These are phyloP conservation scores for Eleusine coracana DNA, from an alignment of 176 grass and related monocot genomes.

Conservation along the genomic window DNA sequence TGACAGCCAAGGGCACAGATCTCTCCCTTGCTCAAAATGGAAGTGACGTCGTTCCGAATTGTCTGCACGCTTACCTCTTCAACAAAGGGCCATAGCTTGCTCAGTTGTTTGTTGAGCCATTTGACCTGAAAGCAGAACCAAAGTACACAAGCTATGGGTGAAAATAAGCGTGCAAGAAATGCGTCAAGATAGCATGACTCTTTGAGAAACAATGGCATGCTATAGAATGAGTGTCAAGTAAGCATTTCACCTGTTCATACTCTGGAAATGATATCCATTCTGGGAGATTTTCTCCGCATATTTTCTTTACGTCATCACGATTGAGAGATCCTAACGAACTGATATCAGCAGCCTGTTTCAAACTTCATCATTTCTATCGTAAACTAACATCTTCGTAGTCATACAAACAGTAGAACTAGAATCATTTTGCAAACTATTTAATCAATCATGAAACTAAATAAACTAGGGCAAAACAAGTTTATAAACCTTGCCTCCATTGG, in stretches of 20 bases:
- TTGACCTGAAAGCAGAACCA: conserved; percentile 71
- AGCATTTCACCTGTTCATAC: conserved; percentile 76
- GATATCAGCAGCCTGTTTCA: conserved; percentile 71
- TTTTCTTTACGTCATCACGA: conserved; percentile 90
- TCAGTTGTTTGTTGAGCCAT: conserved; percentile 88
- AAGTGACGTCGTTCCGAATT: background rate
- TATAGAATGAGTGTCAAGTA: background rate
- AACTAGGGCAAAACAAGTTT: background rate
- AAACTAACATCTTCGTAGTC: background rate
- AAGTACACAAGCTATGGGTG: background rate
- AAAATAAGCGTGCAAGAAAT: conserved; percentile 16
- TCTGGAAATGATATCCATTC: conserved; percentile 93
- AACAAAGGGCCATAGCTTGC: conserved; percentile 95
- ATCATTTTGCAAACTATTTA: background rate
- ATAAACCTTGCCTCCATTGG: background rate
- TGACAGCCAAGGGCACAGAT: background rate
- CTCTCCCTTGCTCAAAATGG: background rate
- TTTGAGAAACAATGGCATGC: background rate
- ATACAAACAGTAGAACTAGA: background rate
- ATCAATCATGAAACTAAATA: conserved; percentile 2
- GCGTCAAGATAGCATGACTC: background rate
- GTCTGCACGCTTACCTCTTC: conserved; percentile 51
- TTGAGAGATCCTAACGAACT: conserved; percentile 65
- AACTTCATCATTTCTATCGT: background rate
- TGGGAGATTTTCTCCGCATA: conserved; percentile 87